Percentiles rank a stretch among this genome's conserved stretches.
Evolutionary conservation across 1,284 basidiomycete genomes (phyloP).

Genomic region (Agaricales sp.): DNA sequence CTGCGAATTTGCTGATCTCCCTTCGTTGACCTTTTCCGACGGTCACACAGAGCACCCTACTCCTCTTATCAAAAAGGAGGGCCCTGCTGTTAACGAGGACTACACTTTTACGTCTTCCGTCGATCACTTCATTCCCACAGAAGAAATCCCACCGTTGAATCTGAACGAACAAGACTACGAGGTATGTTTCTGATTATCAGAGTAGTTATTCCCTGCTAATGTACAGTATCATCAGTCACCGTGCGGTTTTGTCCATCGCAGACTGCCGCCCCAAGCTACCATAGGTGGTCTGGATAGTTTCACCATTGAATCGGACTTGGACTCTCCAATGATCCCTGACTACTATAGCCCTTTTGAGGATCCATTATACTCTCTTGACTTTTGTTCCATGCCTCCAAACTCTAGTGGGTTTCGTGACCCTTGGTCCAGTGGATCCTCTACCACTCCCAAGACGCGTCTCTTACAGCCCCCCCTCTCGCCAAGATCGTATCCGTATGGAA

Average conservation of each 20-base stretch:
- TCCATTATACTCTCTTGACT: no score
- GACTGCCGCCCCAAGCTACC: neutral
- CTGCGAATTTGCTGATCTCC: neutral
- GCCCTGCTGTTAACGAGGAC: slow-evolving; percentile 1
- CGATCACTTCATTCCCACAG: slow-evolving; percentile 23
- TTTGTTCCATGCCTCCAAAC: neutral
- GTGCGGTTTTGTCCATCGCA: neutral
- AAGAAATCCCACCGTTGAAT: slow-evolving; percentile 28
- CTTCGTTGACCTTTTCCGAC: neutral
- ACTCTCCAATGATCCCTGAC: neutral
- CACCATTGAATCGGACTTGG: neutral
- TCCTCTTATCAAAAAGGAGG: neutral
- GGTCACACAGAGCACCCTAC: slow-evolving; percentile 19
- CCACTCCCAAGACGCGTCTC: neutral
- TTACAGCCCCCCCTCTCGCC: neutral
- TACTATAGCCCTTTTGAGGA: no score
- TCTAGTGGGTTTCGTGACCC: no score
- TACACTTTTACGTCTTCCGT: slow-evolving; percentile 5
- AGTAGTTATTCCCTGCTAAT: neutral
- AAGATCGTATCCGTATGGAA: neutral
- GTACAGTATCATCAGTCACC: neutral
- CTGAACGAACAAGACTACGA: slow-evolving; percentile 15
- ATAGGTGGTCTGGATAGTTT: neutral
- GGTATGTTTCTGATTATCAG: neutral
- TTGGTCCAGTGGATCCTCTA: neutral